Evolutionary conservation across 805 yeast species (phyloP), one percentile per base, ranked within the genome.

Genomic region (Torulaspora indica): DNA sequence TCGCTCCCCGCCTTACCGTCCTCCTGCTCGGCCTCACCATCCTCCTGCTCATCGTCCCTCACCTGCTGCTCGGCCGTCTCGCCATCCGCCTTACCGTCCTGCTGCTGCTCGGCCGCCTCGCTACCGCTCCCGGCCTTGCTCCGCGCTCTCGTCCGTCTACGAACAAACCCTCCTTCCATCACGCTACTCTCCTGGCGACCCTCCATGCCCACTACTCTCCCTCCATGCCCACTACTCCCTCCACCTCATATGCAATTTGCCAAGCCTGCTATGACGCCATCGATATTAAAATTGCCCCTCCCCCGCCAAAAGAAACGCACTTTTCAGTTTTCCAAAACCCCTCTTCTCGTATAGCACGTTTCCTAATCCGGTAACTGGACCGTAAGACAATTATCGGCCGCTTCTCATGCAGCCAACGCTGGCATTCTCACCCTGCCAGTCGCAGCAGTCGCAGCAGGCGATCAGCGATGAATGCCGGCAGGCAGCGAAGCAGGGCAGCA

Each of bases 1-100:
- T 60, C 65, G 30, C 58, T 55, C 15, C 48, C 58, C 27, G 54
- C 53, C 36, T 33, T 18, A 14, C 38, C 48, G n/a, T 32, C 30
- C 23, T 36, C 39, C 22, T 5, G 9, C n/a, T 9, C 32, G 8
- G 4, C 40, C 34, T 37, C 40, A 10, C 17, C 8, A 5, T 33
- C 46, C 22, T 20, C 5, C 8, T 27, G 9, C 10, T 25, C 28
- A 25, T 12, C 40, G 9, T 15, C 33, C 2, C 18, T 14, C 15
- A 30, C 48, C 15, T 31, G 39, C 39, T 30, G 33, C 44, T 13
- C 24, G 8, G 14, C 23, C 35, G 6, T 12, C 17, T 31, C 35
- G 12, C 35, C 24, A 2, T 32, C 27, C n/a, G n/a, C n/a, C n/a
- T n/a, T n/a, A n/a, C n/a, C n/a, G n/a, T n/a, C n/a, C n/a, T n/a